Evolutionary conservation across 805 yeast species (phyloP), one percentile per base, ranked within the genome.

Genomic region (Candida nitratophila): DNA sequence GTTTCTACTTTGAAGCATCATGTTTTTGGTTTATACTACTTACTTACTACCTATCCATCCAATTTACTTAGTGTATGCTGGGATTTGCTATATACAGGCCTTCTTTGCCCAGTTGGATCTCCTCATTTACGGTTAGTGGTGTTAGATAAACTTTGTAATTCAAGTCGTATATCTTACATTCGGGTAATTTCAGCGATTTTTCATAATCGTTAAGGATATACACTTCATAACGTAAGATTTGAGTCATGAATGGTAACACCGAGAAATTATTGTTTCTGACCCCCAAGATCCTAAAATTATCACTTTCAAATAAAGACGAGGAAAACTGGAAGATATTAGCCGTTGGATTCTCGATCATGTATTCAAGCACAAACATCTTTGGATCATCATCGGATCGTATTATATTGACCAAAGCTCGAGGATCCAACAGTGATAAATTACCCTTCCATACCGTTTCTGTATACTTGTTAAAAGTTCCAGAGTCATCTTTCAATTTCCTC

Each of bases 271-370:
- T 72, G 61, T 42, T 62, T 45, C 48, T 62, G 44, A 53, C 54
- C 38, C 52, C 56, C 21, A 49, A 32, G 21, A 59, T 51, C 32
- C 46, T 47, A 52, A 62, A 47, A 11, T 54, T 47, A 26, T 49
- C 59, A 34, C 54, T 50, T 10, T 55, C 44, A 7, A 52, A 42
- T 17, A 63, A 44, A 8, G 63, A 44, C 1, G 60, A 54, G 22
- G 61, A 53, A 48, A 84, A 87, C 11, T 79, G 77, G 50, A 87
- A 78, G 2, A 82, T 73, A 37, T 83, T 68, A 2, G 83, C 70
- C 0, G 95, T 83, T 14, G 95, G 89, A 54, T 86, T 86, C 55
- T 86, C 95, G 40, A 86, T 55, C 42, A 71, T 68, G 55, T 76
- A 86, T 14, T 56, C 65, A 37, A 78, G 57, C 37, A 55, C 60